A percentile compares a stretch with the other conserved stretches of the same genome.
phyloP scores from a whole-genome alignment of 495 filamentous ascomycete genomes.

The Sordaria brevicollis region DNA sequence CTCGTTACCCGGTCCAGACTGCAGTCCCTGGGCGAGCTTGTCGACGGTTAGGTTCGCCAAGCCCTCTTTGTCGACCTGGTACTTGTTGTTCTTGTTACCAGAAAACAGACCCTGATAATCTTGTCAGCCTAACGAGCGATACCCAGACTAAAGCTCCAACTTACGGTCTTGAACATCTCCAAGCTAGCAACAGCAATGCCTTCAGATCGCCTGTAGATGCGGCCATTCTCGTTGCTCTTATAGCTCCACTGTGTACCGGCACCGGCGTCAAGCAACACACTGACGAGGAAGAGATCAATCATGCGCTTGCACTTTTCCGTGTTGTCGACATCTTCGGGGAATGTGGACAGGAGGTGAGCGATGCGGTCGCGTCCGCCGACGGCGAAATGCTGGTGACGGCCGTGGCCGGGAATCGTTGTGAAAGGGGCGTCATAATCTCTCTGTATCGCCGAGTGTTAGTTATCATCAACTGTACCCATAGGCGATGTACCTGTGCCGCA shows the following conservation, averaged over 20 bases:
- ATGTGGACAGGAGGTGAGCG: conserved; percentile 58
- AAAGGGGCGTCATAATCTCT: conserved; percentile 85
- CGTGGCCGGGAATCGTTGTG: conserved; percentile 72
- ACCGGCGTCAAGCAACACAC: conserved; percentile 83
- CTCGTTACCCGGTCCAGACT: conserved; percentile 72
- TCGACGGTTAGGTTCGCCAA: conserved; percentile 67
- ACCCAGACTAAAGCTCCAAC: neutral
- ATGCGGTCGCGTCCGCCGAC: conserved; percentile 72
- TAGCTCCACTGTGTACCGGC: conserved; percentile 81
- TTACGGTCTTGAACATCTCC: conserved; percentile 85
- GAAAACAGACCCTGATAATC: conserved; percentile 67
- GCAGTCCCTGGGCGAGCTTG: conserved; percentile 66
- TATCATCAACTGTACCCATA: neutral
- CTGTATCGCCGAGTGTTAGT: conserved; percentile 33
- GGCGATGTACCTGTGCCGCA: neutral
- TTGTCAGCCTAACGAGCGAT: neutral
- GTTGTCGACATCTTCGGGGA: conserved; percentile 52
- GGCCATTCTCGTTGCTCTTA: conserved; percentile 82
- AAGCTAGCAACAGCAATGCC: conserved; percentile 87
- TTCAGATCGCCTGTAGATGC: conserved; percentile 75
- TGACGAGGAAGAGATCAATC: conserved; percentile 78
- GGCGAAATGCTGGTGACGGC: conserved; percentile 84
- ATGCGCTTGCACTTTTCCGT: conserved; percentile 67
- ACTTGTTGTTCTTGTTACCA: conserved; percentile 67
- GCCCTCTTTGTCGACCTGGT: conserved; percentile 79